A percentile compares a stretch with the other conserved stretches of the same genome.
Evolutionary conservation across 1,284 basidiomycete genomes (phyloP).

Genomic region (Sphaerobolus stellatus): DNA sequence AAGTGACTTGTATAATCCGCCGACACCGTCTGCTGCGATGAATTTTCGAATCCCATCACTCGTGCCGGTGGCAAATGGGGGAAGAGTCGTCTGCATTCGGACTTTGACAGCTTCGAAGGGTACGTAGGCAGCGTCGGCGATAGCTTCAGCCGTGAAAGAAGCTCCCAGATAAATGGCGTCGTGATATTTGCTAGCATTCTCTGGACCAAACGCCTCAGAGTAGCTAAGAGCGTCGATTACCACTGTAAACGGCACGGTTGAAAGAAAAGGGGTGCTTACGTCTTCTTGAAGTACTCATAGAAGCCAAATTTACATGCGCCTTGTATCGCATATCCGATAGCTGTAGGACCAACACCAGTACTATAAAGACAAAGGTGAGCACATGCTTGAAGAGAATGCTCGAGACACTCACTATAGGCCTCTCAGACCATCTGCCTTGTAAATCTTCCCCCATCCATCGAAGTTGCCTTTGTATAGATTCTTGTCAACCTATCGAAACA

Average conservation of each 20-base stretch:
- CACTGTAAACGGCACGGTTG: too few relatives aligned
- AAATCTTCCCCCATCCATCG: too few relatives aligned
- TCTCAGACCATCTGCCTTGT: too few relatives aligned
- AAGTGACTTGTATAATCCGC: conserved; percentile 76
- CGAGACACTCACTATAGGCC: too few relatives aligned
- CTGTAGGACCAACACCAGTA: conserved; percentile 90
- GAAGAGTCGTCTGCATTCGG: conserved; percentile 81
- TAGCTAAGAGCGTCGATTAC: too few relatives aligned
- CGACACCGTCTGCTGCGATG: conserved; percentile 65
- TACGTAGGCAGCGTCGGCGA: conserved; percentile 88
- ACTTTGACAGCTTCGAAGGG: conserved; percentile 84
- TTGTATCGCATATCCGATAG: conserved; percentile 93
- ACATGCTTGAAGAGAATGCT: too few relatives aligned
- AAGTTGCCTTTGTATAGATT: too few relatives aligned
- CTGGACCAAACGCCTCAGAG: conserved; percentile 84
- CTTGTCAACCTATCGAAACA: too few relatives aligned
- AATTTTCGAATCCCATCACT: too few relatives aligned
- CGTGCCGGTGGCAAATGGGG: conserved; percentile 61
- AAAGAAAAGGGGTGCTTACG: too few relatives aligned
- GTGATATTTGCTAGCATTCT: conserved; percentile 85
- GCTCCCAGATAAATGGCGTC: conserved; percentile 92
- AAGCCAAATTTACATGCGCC: conserved; percentile 97
- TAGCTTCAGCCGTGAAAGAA: conserved; percentile 92
- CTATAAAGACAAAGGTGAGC: too few relatives aligned
- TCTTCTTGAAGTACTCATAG: conserved; percentile 96